These are phyloP conservation scores for Haplosporangium sp. DNA, from an alignment of 371 early-diverging fungal genomes.

Conservation along the genomic window DNA sequence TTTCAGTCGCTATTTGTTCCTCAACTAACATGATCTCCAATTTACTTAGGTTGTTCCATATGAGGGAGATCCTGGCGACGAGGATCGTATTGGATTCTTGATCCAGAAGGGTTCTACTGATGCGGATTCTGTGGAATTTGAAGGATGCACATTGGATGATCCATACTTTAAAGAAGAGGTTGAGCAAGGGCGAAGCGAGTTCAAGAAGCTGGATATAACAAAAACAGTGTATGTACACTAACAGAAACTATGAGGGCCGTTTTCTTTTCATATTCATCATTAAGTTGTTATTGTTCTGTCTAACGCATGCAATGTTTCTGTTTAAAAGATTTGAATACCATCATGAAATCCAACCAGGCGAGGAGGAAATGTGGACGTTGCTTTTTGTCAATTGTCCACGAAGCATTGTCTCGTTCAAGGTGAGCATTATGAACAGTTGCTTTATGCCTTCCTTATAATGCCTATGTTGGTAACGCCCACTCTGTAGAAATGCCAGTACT, in stretches of 20 bases:
- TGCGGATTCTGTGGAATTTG: constrained; percentile 37
- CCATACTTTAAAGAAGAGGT: constrained; percentile 29
- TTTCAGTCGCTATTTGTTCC: not conserved
- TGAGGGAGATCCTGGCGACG: constrained; percentile 22
- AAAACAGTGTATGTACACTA: constrained; percentile 12
- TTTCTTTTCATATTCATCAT: not conserved
- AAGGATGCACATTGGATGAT: constrained; percentile 43
- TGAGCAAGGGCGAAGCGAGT: constrained; percentile 30
- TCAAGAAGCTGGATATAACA: constrained; percentile 16
- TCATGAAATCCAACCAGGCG: constrained; percentile 41
- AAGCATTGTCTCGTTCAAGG: constrained; percentile 56
- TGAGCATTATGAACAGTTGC: constrained; percentile 19
- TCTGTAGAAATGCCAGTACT: too few species aligned
- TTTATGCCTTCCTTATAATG: not conserved
- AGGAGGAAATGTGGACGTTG: constrained; percentile 63
- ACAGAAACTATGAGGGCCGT: not conserved
- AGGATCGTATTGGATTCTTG: constrained; percentile 41
- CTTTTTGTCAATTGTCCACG: constrained; percentile 60
- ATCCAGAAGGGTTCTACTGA: constrained; percentile 32
- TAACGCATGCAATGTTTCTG: not conserved
- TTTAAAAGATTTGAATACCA: constrained; percentile 50
- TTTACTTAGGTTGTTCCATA: constrained; percentile 20
- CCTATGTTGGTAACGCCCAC: too few species aligned
- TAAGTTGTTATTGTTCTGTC: not conserved
- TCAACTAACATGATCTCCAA: not conserved